Evolutionary conservation across 148 eudicot genomes (phyloP).

Genomic region (Silene conica): DNA sequence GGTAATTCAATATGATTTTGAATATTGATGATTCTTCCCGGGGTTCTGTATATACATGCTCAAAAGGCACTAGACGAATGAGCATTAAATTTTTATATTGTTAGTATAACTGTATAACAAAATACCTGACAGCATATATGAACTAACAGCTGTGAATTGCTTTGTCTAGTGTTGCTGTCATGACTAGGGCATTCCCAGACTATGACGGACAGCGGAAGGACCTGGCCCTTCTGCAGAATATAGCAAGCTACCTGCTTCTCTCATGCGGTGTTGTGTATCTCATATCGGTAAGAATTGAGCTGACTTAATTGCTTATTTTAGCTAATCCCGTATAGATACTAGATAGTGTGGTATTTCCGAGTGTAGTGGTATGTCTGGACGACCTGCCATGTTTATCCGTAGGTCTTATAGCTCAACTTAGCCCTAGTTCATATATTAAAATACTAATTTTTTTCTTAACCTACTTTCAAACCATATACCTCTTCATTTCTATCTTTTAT

Average conservation of each 20-base stretch:
- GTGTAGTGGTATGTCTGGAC: not conserved
- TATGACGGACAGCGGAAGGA: conserved; percentile 33
- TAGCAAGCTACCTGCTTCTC: conserved; percentile 74
- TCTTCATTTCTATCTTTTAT: too few relatives aligned
- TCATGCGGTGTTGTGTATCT: conserved; percentile 78
- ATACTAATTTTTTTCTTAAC: too few relatives aligned
- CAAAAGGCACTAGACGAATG: not conserved
- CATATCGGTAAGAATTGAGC: conserved; percentile 52
- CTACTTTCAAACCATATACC: too few relatives aligned
- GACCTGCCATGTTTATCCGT: too few relatives aligned
- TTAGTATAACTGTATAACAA: not conserved
- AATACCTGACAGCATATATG: not conserved
- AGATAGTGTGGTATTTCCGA: too few relatives aligned
- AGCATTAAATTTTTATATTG: not conserved
- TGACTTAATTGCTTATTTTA: not conserved
- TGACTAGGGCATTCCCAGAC: conserved; percentile 89
- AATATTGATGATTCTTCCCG: not conserved
- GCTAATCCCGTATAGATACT: too few relatives aligned
- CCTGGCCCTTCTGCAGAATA: conserved; percentile 65
- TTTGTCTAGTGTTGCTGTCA: conserved; percentile 81
- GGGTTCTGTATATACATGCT: not conserved
- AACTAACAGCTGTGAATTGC: conserved; percentile 17
- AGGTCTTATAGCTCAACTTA: too few relatives aligned
- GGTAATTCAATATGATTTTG: not conserved
- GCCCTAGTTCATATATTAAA: too few relatives aligned